These are phyloP conservation scores for Russula virescens DNA, from an alignment of 768 basidiomycete species.

Conservation along the genomic window DNA sequence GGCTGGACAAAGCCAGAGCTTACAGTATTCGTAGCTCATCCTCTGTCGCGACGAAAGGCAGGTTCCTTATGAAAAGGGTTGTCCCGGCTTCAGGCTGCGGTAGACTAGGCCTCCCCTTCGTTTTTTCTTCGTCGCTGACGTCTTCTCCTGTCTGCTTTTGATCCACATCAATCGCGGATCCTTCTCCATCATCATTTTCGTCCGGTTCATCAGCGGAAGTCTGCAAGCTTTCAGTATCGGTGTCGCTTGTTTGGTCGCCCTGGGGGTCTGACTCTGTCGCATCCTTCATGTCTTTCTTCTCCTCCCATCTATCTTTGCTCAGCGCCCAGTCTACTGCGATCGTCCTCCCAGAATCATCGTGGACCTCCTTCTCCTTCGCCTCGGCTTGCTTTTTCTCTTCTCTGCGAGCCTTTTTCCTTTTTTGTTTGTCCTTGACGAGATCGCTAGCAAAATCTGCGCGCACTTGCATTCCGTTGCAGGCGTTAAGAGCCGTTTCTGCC, in stretches of 20 bases:
- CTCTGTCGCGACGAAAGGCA: constrained; percentile 88
- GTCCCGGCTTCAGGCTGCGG: constrained; percentile 84
- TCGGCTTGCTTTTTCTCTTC: constrained; percentile 35
- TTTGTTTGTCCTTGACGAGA: constrained; percentile 30
- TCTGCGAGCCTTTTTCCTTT: constrained; percentile 34
- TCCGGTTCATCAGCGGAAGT: constrained; percentile 37
- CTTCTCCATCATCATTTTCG: constrained; percentile 38
- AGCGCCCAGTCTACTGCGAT: constrained; percentile 97
- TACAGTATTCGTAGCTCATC: constrained; percentile 85
- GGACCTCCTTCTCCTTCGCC: constrained; percentile 32
- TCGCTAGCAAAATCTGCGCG: constrained; percentile 28
- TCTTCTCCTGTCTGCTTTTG: constrained; percentile 39
- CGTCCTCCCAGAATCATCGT: constrained; percentile 45
- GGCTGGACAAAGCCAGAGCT: constrained; percentile 28
- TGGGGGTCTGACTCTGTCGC: constrained; percentile 32
- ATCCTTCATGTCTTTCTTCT: constrained; percentile 50
- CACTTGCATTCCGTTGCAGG: constrained; percentile 22
- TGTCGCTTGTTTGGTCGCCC: constrained; percentile 32
- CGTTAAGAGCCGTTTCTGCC: constrained; percentile 39
- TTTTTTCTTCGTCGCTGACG: constrained; percentile 27
- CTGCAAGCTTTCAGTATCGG: constrained; percentile 23
- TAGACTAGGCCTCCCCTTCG: constrained; percentile 44
- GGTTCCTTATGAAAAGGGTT: constrained; percentile 90
- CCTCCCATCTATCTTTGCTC: constrained; percentile 90
- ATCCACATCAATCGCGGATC: constrained; percentile 18